These are phyloP conservation scores for Xylaria sp. DNA, from an alignment of 2,329 filamentous ascomycete genomes.

Conservation along the genomic window DNA sequence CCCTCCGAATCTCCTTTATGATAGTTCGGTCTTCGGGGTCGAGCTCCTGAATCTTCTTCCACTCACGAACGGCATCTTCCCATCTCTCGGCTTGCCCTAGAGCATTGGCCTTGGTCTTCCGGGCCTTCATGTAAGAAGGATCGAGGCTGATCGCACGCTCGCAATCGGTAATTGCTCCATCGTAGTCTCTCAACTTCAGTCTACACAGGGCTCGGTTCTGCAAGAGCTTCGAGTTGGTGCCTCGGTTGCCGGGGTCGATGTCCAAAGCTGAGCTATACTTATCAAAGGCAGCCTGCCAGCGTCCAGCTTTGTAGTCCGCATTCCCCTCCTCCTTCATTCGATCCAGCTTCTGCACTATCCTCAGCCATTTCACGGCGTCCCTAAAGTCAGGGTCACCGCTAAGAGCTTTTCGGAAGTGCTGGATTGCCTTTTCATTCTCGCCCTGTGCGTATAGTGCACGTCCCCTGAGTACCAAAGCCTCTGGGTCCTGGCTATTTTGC, in stretches of 20 bases:
- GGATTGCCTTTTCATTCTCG: conserved; percentile 93
- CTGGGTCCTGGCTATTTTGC: conserved; percentile 88
- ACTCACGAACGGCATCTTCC: conserved; percentile 90
- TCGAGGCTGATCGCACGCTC: conserved; percentile 86
- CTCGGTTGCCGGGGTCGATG: conserved; percentile 87
- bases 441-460: conserved; percentile 89
- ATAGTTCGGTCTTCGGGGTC: conserved; percentile 85
- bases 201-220: conserved; percentile 92
- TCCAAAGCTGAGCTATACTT: conserved; percentile 85
- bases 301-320: conserved; percentile 83
- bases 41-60: conserved; percentile 84
- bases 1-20: conserved; percentile 84
- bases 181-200: conserved; percentile 84
- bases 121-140: conserved; percentile 85
- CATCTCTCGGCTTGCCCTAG: conserved; percentile 86
- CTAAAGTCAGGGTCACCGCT: conserved; percentile 92
- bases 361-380: conserved; percentile 86
- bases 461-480: conserved; percentile 89
- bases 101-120: conserved; percentile 93
- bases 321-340: conserved; percentile 96
- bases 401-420: conserved; percentile 89
- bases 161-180: conserved; percentile 84
- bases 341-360: conserved; percentile 90
- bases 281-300: conserved; percentile 82
- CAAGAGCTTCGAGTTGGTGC: conserved; percentile 92